Evolutionary conservation across 495 filamentous ascomycete genomes (phyloP), one percentile per base, ranked within the genome.

Genomic region (Talaromyces liani): DNA sequence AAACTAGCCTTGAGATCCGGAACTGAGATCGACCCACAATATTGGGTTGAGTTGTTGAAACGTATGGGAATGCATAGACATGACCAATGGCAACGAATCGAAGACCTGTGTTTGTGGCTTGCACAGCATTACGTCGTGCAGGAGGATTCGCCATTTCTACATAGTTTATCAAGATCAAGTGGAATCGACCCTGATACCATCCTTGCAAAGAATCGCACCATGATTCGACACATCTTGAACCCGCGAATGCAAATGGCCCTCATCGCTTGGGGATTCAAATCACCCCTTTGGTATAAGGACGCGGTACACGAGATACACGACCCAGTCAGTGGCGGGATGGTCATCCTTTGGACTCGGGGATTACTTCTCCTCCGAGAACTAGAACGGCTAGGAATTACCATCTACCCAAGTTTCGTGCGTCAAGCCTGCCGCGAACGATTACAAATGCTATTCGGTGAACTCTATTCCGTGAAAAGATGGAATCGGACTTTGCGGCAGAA

Each of bases 241-340:
- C 68, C 63, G 0, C 64, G 71, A 6, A 76, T 84, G 66, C 82
- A 83, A 67, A 73, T 73, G 33, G 82, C 81, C 12, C 75, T 87
- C 45, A 77, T 87, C 31, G 69, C 75, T n/a, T 87, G 85, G 85
- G 84, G 85, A 3, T 87, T 87, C 69, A 78, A 71, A 58, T 71
- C 75, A 47, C 60, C 66, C 31, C 60, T 63, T 20, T 36, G 61
- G 8, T 55, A 68, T 34, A 67, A 63, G 7, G 25, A 34, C 2
- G 47, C 61, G 1, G 41, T 36, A 20, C 47, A 36, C n/a, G 55
- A 59, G 6, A 60, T 33, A 7, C 22, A 22, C 16, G 47, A 64
- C 10, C 56, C 27, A 58, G 27, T 24, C n/a, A n/a, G 41, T 5
- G 64, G 63, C 4, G 65, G 67, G 12, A 64, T 29, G 12, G 69